phyloP scores from a whole-genome alignment of 352 stramenopile species.

The Globisporangium irregulare region DNA sequence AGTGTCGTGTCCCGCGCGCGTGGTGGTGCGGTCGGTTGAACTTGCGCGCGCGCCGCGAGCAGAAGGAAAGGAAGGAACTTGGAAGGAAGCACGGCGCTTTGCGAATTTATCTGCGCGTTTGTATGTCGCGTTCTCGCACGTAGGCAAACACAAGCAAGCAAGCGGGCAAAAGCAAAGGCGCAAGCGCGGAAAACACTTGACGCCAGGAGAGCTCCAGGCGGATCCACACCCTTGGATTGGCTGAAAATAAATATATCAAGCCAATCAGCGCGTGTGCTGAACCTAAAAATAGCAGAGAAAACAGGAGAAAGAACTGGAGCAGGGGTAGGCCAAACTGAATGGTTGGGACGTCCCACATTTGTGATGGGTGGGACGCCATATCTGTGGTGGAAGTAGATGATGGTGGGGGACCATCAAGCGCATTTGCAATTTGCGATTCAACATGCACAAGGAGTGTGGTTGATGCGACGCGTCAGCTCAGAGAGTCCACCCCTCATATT shows the following conservation, averaged over 20 bases:
- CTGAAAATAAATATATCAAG: neutral
- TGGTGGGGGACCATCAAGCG: no score
- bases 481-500: no score
- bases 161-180: neutral
- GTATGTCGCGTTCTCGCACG: constrained; percentile 11
- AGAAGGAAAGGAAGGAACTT: neutral
- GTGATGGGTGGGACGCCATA: neutral
- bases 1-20: neutral
- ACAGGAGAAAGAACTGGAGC: neutral
- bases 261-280: neutral
- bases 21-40: constrained; percentile 3
- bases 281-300: constrained; percentile 1
- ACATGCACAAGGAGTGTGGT: no score
- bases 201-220: neutral
- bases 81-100: constrained; percentile 5
- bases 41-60: constrained; percentile 5
- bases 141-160: neutral
- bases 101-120: constrained; percentile 12
- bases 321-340: neutral
- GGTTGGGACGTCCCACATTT: neutral
- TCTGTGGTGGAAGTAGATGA: neutral
- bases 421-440: no score
- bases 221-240: neutral
- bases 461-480: no score
- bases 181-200: constrained; percentile 1